phyloP scores from a whole-genome alignment of 164 flowering plant genomes.

The Vitis rupestris region DNA sequence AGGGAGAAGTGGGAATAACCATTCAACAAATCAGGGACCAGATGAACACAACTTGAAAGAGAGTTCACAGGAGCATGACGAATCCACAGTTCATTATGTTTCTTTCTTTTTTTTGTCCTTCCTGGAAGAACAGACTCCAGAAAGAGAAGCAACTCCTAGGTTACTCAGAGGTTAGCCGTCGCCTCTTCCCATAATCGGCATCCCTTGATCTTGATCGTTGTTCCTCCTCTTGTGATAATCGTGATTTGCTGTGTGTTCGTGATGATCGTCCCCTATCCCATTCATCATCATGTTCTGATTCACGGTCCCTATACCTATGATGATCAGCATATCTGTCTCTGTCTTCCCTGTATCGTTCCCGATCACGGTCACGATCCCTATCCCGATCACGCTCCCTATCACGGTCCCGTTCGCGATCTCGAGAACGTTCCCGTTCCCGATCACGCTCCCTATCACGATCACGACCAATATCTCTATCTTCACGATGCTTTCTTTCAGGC shows the following conservation, averaged over 20 bases:
- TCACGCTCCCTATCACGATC: constrained; percentile 49
- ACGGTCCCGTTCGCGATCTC: constrained; percentile 53
- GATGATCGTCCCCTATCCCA: constrained; percentile 80
- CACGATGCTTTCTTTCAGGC: constrained; percentile 70
- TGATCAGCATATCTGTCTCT: constrained; percentile 65
- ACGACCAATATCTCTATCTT: constrained; percentile 56
- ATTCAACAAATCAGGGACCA: constrained; percentile 10
- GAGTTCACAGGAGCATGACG: constrained; percentile 11
- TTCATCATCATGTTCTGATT: constrained; percentile 62
- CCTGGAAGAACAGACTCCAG: background rate
- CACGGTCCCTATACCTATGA: constrained; percentile 63
- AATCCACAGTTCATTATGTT: constrained; percentile 8
- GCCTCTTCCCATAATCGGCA: constrained; percentile 77
- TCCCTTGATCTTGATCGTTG: constrained; percentile 73
- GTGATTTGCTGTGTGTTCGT: constrained; percentile 64
- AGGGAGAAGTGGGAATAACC: constrained; percentile 9
- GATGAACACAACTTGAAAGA: constrained; percentile 14
- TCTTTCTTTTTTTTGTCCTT: constrained; percentile 1
- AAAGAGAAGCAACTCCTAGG: constrained; percentile 1
- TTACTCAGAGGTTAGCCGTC: constrained; percentile 57
- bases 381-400: constrained; percentile 38
- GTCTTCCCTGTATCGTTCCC: constrained; percentile 63
- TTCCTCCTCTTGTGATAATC: constrained; percentile 65
- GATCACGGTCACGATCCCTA: constrained; percentile 42
- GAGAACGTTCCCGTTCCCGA: constrained; percentile 51